Base-by-base conservation (phyloP, 805 yeast species). In the Saccharomycopsis selenospora region DNA sequence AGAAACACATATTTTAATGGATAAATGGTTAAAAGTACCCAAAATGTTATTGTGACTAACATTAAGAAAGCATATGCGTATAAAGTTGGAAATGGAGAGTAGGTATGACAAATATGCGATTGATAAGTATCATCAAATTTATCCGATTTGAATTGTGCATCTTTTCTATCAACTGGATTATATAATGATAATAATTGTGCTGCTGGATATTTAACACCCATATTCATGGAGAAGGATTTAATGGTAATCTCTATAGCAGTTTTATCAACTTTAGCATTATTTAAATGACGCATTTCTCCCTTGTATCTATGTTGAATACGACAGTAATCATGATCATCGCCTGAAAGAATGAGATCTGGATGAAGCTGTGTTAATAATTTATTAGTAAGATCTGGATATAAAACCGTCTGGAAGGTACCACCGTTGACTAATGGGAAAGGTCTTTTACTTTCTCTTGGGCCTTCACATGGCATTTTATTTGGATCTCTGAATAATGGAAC, bases 321-420 rank as follows among this genome's bases (percentile, higher is more conserved):
- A 63, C 99, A 93, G 57, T 87, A 89, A 63, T 93, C 99, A 66
- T 93, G 99, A 62, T 93, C 99, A 63, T 93, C 99, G 1, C 99
- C 99, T 4, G 95, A 79, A 59, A 89, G 86, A 3, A 85, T 72
- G 8, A 81, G 63, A 13, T 70, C 70, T 0, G 99, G 99, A 42
- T 73, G 66, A 1, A 91, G 62, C 7, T 65, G 67, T 4, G 70
- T 57, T 41, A 93, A 64, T 3, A 93, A 71, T 18, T 76, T 72
- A 36, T 77, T 72, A 0, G 91, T 69, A 3, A 83, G 59, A 1
- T 72, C 75, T 26, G 75, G 67, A 45, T 80, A 84, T 7, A 93
- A 71, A n/a, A 86, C 91, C 0, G 96, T 90, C 64, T 90, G 96
- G 63, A 88, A 93, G 61, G 93, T 97, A 17, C 71, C 67, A 1